Conservation (phyloP, 768 basidiomycete species). For the Kwoniella dejecticola region DNA sequence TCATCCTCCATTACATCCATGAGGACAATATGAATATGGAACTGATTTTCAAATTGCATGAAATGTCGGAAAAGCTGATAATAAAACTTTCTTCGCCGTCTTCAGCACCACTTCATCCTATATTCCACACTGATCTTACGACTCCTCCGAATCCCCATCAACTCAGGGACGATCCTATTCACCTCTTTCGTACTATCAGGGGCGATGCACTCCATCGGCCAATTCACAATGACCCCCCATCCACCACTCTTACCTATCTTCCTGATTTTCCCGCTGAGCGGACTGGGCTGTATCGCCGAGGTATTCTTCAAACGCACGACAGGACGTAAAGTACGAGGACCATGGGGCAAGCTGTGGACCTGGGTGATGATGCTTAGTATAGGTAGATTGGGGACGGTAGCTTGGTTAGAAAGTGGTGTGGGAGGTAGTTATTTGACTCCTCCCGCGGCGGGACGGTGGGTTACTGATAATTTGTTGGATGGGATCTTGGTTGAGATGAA, state of each 20-base stretch:
- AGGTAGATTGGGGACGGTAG: slow-evolving; percentile 20
- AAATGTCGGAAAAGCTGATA: not conserved
- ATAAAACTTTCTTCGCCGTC: not conserved
- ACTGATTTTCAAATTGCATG: not conserved
- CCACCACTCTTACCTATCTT: slow-evolving; percentile 36
- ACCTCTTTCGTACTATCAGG: slow-evolving; percentile 47
- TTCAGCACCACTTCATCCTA: slow-evolving; percentile 47
- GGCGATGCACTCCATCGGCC: slow-evolving; percentile 45
- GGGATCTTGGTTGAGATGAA: slow-evolving; percentile 5
- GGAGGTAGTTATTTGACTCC: slow-evolving; percentile 39
- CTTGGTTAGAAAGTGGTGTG: slow-evolving; percentile 47
- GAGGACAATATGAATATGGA: too few species aligned
- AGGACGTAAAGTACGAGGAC: slow-evolving; percentile 44
- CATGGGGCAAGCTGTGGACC: slow-evolving; percentile 43
- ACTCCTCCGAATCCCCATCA: slow-evolving; percentile 27
- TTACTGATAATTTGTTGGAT: slow-evolving; percentile 6
- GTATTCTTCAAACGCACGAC: slow-evolving; percentile 41
- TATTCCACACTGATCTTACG: slow-evolving; percentile 35
- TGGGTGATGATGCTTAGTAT: slow-evolving; percentile 35
- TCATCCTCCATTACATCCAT: too few species aligned
- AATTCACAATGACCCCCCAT: slow-evolving; percentile 41
- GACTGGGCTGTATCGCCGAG: slow-evolving; percentile 42
- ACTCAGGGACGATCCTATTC: slow-evolving; percentile 23
- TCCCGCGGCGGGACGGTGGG: not conserved
- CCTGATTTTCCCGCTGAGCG: slow-evolving; percentile 44